phyloP scores from a whole-genome alignment of 2,329 filamentous ascomycete species.

The Phoma sp. region DNA sequence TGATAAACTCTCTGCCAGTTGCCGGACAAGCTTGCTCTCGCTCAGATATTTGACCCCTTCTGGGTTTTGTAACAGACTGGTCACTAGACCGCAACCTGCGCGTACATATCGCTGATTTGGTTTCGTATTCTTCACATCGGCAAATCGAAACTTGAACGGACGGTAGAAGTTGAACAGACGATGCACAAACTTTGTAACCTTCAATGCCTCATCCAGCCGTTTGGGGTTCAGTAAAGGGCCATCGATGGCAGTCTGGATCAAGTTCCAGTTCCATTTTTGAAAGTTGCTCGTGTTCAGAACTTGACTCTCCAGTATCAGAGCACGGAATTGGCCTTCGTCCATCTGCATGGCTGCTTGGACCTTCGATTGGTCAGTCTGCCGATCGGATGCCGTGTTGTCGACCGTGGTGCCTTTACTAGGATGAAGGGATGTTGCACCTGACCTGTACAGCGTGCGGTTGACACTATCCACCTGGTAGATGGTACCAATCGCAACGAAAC shows the following conservation, averaged over 20 bases:
- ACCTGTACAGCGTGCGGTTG: conserved; percentile 88
- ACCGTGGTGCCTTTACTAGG: conserved; percentile 33
- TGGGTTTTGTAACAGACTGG: conserved; percentile 81
- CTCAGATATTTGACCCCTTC: conserved; percentile 86
- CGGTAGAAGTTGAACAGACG: conserved; percentile 92
- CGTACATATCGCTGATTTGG: conserved; percentile 93
- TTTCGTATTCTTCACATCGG: conserved; percentile 86
- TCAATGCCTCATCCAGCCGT: conserved; percentile 90
- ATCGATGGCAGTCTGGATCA: conserved; percentile 89
- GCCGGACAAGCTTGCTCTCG: conserved; percentile 90
- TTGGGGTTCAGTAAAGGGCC: conserved; percentile 91
- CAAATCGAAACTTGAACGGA: conserved; percentile 96
- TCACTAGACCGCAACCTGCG: conserved; percentile 86
- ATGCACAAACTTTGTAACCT: conserved; percentile 95
- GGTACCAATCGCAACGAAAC: conserved; percentile 83
- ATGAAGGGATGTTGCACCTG: conserved; percentile 58
- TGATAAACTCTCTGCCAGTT: conserved; percentile 93
- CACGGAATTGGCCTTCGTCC: conserved; percentile 69
- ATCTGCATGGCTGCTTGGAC: conserved; percentile 65
- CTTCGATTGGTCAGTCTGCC: conserved; percentile 55
- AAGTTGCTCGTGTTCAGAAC: conserved; percentile 90
- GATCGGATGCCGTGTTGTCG: conserved; percentile 35
- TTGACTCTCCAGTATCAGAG: conserved; percentile 75
- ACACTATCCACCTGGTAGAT: conserved; percentile 99
- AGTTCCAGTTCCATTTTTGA: conserved; percentile 96